Conservation (phyloP, 257 asterid species). For the Jaltomata sinuosa region DNA sequence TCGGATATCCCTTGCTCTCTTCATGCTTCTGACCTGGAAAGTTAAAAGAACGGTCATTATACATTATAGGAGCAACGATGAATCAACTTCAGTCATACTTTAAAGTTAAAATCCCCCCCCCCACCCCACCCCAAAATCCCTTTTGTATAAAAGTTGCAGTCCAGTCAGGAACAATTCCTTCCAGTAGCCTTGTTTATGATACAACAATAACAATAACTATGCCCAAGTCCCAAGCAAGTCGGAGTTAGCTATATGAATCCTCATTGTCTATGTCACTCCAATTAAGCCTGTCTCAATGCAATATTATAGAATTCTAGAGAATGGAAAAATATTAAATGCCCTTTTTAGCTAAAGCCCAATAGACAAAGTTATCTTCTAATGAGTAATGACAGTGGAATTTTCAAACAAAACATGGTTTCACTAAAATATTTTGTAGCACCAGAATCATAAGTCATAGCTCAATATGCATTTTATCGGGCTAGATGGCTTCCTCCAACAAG, state of each 20-base stretch:
- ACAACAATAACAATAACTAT: not conserved
- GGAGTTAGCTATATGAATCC: not conserved
- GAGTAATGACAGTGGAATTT: not conserved
- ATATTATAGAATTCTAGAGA: not conserved
- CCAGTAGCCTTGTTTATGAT: not conserved
- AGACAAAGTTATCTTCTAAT: not conserved
- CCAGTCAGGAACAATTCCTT: not conserved
- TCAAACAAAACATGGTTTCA: not conserved
- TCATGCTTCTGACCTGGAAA: constrained; percentile 87
- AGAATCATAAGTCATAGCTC: not conserved
- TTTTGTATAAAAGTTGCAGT: not conserved
- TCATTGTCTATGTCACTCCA: not conserved
- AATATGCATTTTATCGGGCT: not conserved
- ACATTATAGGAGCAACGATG: not conserved
- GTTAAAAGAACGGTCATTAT: not conserved
- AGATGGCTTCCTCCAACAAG: not conserved
- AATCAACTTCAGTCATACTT: not conserved
- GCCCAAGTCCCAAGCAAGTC: not conserved
- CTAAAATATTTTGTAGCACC: not conserved
- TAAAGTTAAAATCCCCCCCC: not conserved
- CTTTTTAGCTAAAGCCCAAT: not conserved
- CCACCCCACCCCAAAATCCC: not conserved
- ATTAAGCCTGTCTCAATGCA: not conserved
- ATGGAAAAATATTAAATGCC: not conserved
- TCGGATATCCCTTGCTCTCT: constrained; percentile 88